Evolutionary conservation across 352 stramenopile species (phyloP).

Genomic region (Vaucheria bursata): DNA sequence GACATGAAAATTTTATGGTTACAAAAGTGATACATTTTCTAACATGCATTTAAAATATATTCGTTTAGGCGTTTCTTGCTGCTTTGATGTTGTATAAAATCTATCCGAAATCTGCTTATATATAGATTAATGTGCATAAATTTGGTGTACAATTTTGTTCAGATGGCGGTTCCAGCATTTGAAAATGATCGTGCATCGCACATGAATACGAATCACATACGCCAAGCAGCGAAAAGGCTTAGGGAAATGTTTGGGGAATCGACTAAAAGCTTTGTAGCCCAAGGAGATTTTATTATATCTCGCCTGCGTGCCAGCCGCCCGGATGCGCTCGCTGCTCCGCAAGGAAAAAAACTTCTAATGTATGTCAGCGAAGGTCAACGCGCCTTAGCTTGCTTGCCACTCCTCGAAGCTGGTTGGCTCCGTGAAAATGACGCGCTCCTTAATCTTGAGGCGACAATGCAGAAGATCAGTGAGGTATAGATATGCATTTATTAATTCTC

Average conservation of each 20-base stretch:
- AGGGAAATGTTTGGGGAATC: conserved; percentile 1
- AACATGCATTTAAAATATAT: too few relatives aligned
- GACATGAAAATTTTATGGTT: too few relatives aligned
- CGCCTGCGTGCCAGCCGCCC: background rate
- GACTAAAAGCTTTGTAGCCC: conserved; percentile 9
- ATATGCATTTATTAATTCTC: background rate
- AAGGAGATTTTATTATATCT: background rate
- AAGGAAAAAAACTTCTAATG: background rate
- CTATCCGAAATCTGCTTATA: too few relatives aligned
- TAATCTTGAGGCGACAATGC: background rate
- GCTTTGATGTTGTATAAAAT: too few relatives aligned
- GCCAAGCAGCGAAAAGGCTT: background rate
- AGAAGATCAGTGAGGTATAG: conserved; percentile 3
- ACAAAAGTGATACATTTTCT: too few relatives aligned
- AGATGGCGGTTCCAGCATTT: too few relatives aligned
- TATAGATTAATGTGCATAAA: too few relatives aligned
- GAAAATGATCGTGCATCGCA: too few relatives aligned
- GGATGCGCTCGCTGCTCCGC: background rate
- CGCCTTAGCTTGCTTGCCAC: background rate
- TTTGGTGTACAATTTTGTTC: too few relatives aligned
- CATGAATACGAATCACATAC: background rate
- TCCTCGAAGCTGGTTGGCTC: background rate
- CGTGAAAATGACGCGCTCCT: background rate
- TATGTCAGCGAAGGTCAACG: background rate
- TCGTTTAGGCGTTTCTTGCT: too few relatives aligned